Evolutionary conservation across 257 asterid species (phyloP), one percentile per base, ranked within the genome.

Genomic region (Cynanchum wilfordii): DNA sequence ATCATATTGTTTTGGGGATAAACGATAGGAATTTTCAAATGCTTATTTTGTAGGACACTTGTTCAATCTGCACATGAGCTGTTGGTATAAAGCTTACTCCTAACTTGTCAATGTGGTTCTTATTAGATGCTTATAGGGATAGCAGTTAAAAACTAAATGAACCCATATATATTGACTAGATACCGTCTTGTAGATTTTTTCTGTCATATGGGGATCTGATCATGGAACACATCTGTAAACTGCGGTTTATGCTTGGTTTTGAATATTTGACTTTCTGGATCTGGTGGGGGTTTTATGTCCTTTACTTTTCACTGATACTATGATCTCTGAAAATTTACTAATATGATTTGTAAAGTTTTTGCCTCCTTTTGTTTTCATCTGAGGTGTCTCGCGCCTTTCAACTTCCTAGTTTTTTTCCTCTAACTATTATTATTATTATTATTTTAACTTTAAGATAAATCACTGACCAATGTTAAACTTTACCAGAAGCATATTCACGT

Each of bases 401-500:
- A 58, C 20, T 13, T 25, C 40, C 40, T 58, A 55, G 19, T 0
- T 52, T 19, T 2, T 52, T 52, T 52, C 51, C 51, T 50, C 5
- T 50, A 47, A 47, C 7, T 5, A 44, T 49, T 1, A 49, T 49
- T 10, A 49, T 2, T 49, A 49, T 49, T 49, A 49, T 10, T 29
- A 60, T 13, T n/a, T 56, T 42, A 42, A 42, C 47, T 42, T 66
- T 40, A 1, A 19, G 54, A 52, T 75, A 67, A 42, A 56, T 40
- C n/a, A 44, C 38, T 52, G 56, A 44, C 49, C 25, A 13, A 2
- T 63, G 51, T 52, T 51, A 38, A 59, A 52, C 51, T 63, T 73
- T 44, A 68, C 72, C 90, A 91, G 99, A 91, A 84, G 90, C 98
- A 38, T 94, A 91, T 79, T 79, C 97, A 29, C 93, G 85, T 29